Percentiles rank a stretch among this genome's conserved stretches.
phyloP scores from a whole-genome alignment of 306 rosid species.

The Corylus avellana region DNA sequence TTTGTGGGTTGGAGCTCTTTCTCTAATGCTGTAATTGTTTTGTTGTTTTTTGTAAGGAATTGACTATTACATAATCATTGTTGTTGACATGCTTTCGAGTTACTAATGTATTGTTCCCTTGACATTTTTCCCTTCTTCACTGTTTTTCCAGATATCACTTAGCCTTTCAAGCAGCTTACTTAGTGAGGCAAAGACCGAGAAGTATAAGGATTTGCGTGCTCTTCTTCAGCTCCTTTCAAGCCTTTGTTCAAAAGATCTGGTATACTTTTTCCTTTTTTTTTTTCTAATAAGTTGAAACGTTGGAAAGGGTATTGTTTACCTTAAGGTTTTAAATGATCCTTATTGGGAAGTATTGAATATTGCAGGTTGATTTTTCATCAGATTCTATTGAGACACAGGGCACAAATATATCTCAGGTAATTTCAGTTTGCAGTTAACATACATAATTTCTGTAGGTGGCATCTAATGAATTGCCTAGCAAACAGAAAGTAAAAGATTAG shows the following conservation, averaged over 20 bases:
- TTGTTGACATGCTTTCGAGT: not conserved
- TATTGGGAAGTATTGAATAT: constrained; percentile 31
- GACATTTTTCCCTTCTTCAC: constrained; percentile 17
- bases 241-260: constrained; percentile 96
- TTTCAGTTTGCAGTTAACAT: constrained; percentile 21
- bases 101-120: constrained; percentile 14
- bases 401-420: constrained; percentile 91
- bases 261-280: constrained; percentile 27
- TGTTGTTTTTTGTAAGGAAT: not conserved
- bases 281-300: constrained; percentile 6
- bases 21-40: not conserved
- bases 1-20: not conserved
- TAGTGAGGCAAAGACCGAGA: constrained; percentile 79
- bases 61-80: not conserved
- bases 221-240: constrained; percentile 95
- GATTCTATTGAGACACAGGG: constrained; percentile 68
- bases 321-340: constrained; percentile 27
- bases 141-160: constrained; percentile 66
- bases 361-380: constrained; percentile 92
- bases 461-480: not conserved
- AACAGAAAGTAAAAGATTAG: not conserved
- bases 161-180: constrained; percentile 81
- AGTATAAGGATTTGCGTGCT: constrained; percentile 93
- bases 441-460: not conserved
- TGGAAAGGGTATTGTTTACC: constrained; percentile 24